Evolutionary conservation across 192 early-diverging fungal genomes (phyloP), one percentile per base, ranked within the genome.

Genomic region (Coemansia furcata): DNA sequence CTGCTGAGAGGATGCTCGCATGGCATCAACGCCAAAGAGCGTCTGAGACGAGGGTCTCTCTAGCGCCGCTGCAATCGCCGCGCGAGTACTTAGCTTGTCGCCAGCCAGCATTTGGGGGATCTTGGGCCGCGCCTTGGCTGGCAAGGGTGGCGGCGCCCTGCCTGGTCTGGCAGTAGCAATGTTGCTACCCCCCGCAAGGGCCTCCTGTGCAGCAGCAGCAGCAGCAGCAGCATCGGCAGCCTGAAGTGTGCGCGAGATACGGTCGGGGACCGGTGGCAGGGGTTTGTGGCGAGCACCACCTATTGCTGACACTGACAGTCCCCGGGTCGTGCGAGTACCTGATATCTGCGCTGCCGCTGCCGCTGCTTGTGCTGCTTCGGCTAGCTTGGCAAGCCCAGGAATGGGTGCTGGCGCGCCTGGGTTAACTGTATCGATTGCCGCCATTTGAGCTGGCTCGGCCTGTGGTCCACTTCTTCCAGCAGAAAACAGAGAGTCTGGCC

Each of bases 371-470:
- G 58, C 58, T 9, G 36, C 63, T 26, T 57, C 47, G 10, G 79
- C 79, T 35, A 76, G 62, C 58, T 49, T 65, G 54, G 80, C 80
- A 38, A 82, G 72, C 17, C 80, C 80, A 3, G 63, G 63, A 17
- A 10, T 11, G 11, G n/a, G 29, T 8, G 6, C 29, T 26, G 36
- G 69, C 37, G 3, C 7, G 3, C 40, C 23, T 32, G 12, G 43
- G 5, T n/a, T 26, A 17, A 36, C 58, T 23, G 58, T 3, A 33
- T 15, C 14, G 30, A 8, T 19, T 47, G 14, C 30, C 5, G 54
- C 54, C 54, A 55, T 33, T 7, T 23, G 54, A 33, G 15, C 54
- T 35, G 14, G 54, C 6, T 30, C 54, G 3, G 35, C 58, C 12
- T 35, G 35, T 12, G 58, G 29, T n/a, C 9, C 35, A 36, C 37